Evolutionary conservation across 768 basidiomycete genomes (phyloP), one percentile per base, ranked within the genome.

Genomic region (Sporobolomyces phaffii): DNA sequence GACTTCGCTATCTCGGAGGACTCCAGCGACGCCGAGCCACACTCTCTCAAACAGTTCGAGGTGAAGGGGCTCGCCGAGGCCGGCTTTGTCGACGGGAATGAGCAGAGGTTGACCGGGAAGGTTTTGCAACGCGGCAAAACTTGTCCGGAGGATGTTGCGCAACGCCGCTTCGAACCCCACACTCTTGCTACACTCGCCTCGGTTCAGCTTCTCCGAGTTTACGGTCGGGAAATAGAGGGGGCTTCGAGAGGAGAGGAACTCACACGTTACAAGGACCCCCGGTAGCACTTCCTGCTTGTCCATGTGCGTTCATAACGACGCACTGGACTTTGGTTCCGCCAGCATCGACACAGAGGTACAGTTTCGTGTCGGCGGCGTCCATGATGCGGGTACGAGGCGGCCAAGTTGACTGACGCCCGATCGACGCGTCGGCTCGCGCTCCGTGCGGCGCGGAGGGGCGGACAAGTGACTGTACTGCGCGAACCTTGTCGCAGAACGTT

Each of bases 261-360:
- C 50, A 77, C 77, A 76, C 68, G 48, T 77, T 77, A 43, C 77
- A 77, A 20, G 77, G 74, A 1, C 75, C 75, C 2, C 73, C 75
- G 10, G 29, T 36, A 1, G 73, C 76, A 22, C 65, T 45, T 20
- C 66, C 75, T 34, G 73, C 67, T 7, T 72, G 1, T 1, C 74
- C 75, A 36, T 70, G 71, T 0, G 20, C n/a, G 2, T 34, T 17
- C 22, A 70, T 67, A 0, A 67, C 61, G n/a, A 75, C 72, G 15
- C 72, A 73, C 29, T 70, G 74, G 40, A 74, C 69, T 31, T 74
- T 73, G 5, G 77, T 77, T 17, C 76, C 77, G 3, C 77, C 77
- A 13, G 73, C 77, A 62, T 77, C 77, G 11, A 73, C 75, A 54
- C 77, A 76, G 13, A 77, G 67, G 26, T 73, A 67, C 33, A 76